Evolutionary conservation across 345 rosid species (phyloP).

Genomic region (Pugionium cornutum): DNA sequence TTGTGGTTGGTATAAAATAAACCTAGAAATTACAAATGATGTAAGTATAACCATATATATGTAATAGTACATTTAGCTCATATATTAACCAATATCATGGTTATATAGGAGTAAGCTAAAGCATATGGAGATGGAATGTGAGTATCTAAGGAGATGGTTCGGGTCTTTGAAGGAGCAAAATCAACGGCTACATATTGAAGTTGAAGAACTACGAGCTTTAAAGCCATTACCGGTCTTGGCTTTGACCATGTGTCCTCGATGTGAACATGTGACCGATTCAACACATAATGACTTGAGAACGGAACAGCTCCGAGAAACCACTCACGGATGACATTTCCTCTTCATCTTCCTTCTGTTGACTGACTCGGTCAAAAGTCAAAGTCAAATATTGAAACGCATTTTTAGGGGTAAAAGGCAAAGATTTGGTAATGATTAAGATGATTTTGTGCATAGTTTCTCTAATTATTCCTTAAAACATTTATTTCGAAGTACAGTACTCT

Average conservation of each 20-base stretch:
- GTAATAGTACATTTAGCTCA: conserved; percentile 3
- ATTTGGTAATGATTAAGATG: conserved; percentile 39
- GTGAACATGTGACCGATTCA: conserved; percentile 37
- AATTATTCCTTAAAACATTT: conserved; percentile 21
- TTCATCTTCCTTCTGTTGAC: conserved; percentile 38
- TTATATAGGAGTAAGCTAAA: conserved; percentile 62
- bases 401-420: conserved; percentile 33
- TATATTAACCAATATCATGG: conserved; percentile 1
- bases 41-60: conserved; percentile 1
- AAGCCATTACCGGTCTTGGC: conserved; percentile 32
- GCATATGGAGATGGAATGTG: conserved; percentile 64
- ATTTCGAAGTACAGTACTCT: no score
- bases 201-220: conserved; percentile 56
- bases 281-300: conserved; percentile 24
- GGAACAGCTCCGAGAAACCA: conserved; percentile 26
- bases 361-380: conserved; percentile 32
- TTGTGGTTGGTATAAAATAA: conserved; percentile 1
- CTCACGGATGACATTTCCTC: conserved; percentile 35
- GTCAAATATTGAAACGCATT: conserved; percentile 40
- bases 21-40: conserved; percentile 13
- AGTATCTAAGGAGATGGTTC: conserved; percentile 58
- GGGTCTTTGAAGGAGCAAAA: conserved; percentile 60
- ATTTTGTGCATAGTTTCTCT: conserved; percentile 36
- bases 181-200: conserved; percentile 54
- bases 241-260: conserved; percentile 43